phyloP scores from a whole-genome alignment of 2,329 filamentous ascomycete genomes.

The Thelonectria rubi region DNA sequence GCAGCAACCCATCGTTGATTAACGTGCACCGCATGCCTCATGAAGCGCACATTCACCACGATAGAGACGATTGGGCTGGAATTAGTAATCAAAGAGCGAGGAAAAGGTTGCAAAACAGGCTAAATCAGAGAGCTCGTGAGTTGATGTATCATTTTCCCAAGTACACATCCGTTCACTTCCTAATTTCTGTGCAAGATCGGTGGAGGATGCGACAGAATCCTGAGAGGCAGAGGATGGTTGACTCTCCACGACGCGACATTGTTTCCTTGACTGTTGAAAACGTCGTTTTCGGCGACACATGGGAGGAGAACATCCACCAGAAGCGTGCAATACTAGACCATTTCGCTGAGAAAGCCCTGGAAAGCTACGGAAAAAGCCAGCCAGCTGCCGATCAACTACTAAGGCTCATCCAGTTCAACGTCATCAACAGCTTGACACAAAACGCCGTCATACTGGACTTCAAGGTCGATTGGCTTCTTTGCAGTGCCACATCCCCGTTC shows the following conservation, averaged over 20 bases:
- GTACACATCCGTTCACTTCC: too few species aligned
- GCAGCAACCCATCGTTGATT: neutral
- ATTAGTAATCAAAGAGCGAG: neutral
- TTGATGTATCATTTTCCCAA: neutral
- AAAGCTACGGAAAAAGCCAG: neutral
- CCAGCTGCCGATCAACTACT: neutral
- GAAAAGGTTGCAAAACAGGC: constrained; percentile 2
- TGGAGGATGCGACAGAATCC: too few species aligned
- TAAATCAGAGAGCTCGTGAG: constrained; percentile 4
- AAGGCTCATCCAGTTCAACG: constrained; percentile 2
- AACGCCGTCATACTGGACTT: neutral
- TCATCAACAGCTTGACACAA: neutral
- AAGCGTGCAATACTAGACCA: neutral
- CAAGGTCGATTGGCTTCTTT: neutral
- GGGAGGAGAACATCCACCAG: neutral
- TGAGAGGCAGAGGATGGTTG: too few species aligned
- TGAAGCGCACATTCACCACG: neutral
- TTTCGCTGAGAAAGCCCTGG: neutral
- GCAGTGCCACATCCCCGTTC: neutral
- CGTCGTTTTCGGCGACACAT: neutral
- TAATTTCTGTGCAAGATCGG: too few species aligned
- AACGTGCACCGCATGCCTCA: neutral
- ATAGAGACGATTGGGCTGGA: neutral
- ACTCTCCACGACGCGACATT: too few species aligned
- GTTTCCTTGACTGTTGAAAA: neutral